A percentile compares a stretch with the other conserved stretches of the same genome.
Evolutionary conservation across 495 filamentous ascomycete species (phyloP).

Genomic region (Peziza echinospora): DNA sequence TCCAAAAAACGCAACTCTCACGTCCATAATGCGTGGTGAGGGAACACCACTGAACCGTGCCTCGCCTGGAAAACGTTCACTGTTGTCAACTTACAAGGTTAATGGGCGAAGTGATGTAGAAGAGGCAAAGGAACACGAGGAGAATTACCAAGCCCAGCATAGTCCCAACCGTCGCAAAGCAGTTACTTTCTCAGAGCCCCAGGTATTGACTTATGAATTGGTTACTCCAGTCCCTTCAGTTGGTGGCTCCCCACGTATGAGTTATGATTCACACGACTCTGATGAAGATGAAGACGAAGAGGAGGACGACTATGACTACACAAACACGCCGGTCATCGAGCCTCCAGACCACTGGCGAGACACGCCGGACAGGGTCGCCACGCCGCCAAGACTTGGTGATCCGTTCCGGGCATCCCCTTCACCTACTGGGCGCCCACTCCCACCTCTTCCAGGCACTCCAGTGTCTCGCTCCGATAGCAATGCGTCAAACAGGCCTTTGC

Average conservation of each 20-base stretch:
- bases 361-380: conserved; percentile 30
- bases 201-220: conserved; percentile 95
- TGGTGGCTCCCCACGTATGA: conserved; percentile 71
- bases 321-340: conserved; percentile 89
- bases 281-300: conserved; percentile 47
- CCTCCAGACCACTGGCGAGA: conserved; percentile 93
- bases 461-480: conserved; percentile 19
- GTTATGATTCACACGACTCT: conserved; percentile 60
- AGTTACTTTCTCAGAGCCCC: conserved; percentile 85
- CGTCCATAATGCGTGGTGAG: conserved; percentile 28
- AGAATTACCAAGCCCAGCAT: conserved; percentile 38
- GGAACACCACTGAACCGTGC: conserved; percentile 40
- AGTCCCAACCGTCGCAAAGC: conserved; percentile 70
- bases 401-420: conserved; percentile 31
- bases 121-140: conserved; percentile 50
- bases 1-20: conserved; percentile 23
- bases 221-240: conserved; percentile 80
- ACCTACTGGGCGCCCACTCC: conserved; percentile 17
- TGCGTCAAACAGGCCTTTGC: conserved; percentile 31
- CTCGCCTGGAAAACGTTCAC: conserved; percentile 70
- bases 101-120: conserved; percentile 44
- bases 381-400: conserved; percentile 40
- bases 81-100: conserved; percentile 48
- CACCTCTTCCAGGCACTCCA: conserved; percentile 15
- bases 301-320: conserved; percentile 62